Evolutionary conservation across 2,329 filamentous ascomycete genomes (phyloP).

Genomic region (Verticillium albo-atrum): DNA sequence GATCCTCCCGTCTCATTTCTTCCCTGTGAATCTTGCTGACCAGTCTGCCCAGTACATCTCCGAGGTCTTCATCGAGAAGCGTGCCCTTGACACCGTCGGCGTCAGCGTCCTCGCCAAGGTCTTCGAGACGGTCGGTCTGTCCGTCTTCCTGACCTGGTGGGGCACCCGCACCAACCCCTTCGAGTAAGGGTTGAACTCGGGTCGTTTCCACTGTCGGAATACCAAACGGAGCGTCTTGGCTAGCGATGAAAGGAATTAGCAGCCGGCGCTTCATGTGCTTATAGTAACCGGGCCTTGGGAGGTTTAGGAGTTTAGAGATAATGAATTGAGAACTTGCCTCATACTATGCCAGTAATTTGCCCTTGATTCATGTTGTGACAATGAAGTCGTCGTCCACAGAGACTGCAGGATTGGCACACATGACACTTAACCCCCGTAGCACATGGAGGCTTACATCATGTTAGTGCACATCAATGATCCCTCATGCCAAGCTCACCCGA

Average conservation of each 20-base stretch:
- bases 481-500: too few species aligned
- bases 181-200: slow-evolving; percentile 48
- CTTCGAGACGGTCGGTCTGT: slow-evolving; percentile 89
- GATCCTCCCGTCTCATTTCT: neutral
- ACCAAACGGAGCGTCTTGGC: neutral
- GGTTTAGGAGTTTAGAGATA: slow-evolving; percentile 11
- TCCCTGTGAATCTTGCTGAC: neutral
- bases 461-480: too few species aligned
- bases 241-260: neutral
- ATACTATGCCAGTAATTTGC: neutral
- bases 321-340: slow-evolving; percentile 1
- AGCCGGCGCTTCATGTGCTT: slow-evolving; percentile 6
- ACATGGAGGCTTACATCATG: too few species aligned
- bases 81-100: slow-evolving; percentile 83
- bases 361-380: too few species aligned
- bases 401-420: too few species aligned
- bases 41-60: slow-evolving; percentile 63
- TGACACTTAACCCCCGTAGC: too few species aligned
- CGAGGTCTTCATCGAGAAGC: slow-evolving; percentile 87
- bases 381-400: too few species aligned
- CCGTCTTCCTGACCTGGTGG: slow-evolving; percentile 94
- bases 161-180: slow-evolving; percentile 93
- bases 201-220: slow-evolving; percentile 1
- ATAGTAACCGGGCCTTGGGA: slow-evolving; percentile 4
- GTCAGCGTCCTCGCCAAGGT: slow-evolving; percentile 80